Conservation (phyloP, 2,329 filamentous ascomycete genomes). For the Paecilomyces variotii region DNA sequence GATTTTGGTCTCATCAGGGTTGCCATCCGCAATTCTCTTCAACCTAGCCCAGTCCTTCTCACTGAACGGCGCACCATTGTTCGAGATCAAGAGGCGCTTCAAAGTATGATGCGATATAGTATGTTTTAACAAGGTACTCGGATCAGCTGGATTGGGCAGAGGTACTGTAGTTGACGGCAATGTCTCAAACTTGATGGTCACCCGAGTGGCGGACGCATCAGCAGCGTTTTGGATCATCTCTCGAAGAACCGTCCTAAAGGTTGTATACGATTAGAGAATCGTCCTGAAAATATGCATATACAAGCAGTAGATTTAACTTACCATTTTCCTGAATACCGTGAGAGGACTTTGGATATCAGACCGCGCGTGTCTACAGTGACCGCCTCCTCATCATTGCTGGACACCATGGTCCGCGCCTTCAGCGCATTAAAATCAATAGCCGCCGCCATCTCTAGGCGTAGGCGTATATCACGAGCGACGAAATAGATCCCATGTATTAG, state of each 20-base stretch:
- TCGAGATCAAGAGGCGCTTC: conserved; percentile 79
- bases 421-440: conserved; percentile 60
- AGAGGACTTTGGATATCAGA: conserved; percentile 94
- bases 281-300: neutral
- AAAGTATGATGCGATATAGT: conserved; percentile 77
- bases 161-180: conserved; percentile 72
- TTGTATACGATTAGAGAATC: conserved; percentile 6
- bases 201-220: conserved; percentile 83
- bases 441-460: conserved; percentile 53
- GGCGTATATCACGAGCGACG: neutral
- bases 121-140: conserved; percentile 71
- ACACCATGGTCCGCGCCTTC: conserved; percentile 76
- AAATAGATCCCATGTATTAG: neutral
- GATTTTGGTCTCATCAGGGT: conserved; percentile 98
- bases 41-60: conserved; percentile 87
- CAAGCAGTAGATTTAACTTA: conserved; percentile 40
- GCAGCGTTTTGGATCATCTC: conserved; percentile 98
- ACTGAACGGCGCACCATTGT: conserved; percentile 81
- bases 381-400: conserved; percentile 86
- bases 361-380: conserved; percentile 97
- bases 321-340: conserved; percentile 94
- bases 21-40: conserved; percentile 97
- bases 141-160: conserved; percentile 55
- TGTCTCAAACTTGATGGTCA: conserved; percentile 88
- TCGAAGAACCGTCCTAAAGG: conserved; percentile 55